Evolutionary conservation across 1,139 yeast genomes (phyloP).

Genomic region (Candida frijolesensis): DNA sequence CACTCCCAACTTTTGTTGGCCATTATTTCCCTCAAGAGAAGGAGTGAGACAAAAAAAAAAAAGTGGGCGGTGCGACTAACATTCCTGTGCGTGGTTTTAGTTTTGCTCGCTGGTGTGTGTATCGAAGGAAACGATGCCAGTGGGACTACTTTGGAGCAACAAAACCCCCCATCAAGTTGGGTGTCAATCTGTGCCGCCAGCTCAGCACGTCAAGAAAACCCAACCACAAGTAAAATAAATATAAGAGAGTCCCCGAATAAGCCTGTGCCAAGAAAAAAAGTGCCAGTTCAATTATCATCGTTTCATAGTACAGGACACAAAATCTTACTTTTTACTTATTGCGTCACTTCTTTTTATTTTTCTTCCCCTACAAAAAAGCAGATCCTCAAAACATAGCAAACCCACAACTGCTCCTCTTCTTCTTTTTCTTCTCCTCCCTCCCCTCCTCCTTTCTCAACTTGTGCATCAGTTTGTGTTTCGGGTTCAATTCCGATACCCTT

Average conservation of each 20-base stretch:
- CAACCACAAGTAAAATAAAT: neutral
- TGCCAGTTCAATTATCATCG: neutral
- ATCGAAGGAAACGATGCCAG: neutral
- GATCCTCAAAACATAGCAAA: neutral
- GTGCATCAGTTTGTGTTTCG: no score
- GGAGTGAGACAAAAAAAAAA: neutral
- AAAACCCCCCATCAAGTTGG: neutral
- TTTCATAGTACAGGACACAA: neutral
- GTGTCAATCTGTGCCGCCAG: neutral
- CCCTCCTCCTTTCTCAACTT: no score
- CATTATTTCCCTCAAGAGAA: no score
- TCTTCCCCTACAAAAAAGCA: neutral
- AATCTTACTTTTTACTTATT: neutral
- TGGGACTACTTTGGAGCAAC: neutral
- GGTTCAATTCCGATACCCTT: no score
- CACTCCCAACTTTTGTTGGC: no score
- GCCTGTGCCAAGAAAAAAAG: slow-evolving; percentile 6
- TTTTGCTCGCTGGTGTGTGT: no score
- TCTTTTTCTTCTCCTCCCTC: no score
- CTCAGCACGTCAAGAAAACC: neutral
- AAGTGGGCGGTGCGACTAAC: neutral
- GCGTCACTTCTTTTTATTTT: neutral
- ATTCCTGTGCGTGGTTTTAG: no score
- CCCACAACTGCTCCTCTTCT: neutral
- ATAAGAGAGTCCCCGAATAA: slow-evolving; percentile 5